Base-by-base conservation (phyloP, 148 eudicot species). In the Dysphania ambrosioides region DNA sequence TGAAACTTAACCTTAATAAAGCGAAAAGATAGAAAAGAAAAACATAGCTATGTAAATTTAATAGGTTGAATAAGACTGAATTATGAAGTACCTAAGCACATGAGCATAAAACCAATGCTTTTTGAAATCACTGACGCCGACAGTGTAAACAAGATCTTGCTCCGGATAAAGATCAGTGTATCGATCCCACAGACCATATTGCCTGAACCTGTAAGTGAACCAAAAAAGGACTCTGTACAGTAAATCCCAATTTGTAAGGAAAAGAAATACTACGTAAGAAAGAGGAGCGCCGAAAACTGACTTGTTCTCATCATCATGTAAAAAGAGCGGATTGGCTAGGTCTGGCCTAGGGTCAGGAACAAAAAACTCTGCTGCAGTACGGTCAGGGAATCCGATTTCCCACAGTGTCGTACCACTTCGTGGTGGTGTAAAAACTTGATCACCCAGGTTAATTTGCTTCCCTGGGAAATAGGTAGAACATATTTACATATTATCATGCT, bases 101-200 rank as follows among this genome's bases (percentile, higher is more conserved):
- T 92, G 97, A 75, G 96, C 91, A 64, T 77, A 92, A 65, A 86
- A 92, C 97, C 97, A 92, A 68, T 92, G 89, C 62, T 76, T 85
- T 64, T 59, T 67, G 68, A 64, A 86, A 61, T 83, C 74, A 75
- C 83, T 85, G 19, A 38, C 32, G 18, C 89, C 96, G 19, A 92
- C 79, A 23, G 79, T 82, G 79, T 86, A 93, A 8, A 78, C 77
- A 34, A 93, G 83, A 82, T 93, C 97, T n/a, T 82, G 59, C 0
- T 73, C 59, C 3, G 93, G 87, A 72, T 90, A 90, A 29, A 88
- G 29, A n/a, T 93, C 88, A 1, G 88, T 76, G 71, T 93, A 93
- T 2, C 89, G 83, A 73, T 93, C 97, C 97, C 97, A 93, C 34
- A 93, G 80, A 29, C 96, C 97, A 47, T 93, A 93, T 76, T 93